Evolutionary conservation across 495 filamentous ascomycete species (phyloP), one percentile per base, ranked within the genome.

Genomic region (Cetradonia linearis): DNA sequence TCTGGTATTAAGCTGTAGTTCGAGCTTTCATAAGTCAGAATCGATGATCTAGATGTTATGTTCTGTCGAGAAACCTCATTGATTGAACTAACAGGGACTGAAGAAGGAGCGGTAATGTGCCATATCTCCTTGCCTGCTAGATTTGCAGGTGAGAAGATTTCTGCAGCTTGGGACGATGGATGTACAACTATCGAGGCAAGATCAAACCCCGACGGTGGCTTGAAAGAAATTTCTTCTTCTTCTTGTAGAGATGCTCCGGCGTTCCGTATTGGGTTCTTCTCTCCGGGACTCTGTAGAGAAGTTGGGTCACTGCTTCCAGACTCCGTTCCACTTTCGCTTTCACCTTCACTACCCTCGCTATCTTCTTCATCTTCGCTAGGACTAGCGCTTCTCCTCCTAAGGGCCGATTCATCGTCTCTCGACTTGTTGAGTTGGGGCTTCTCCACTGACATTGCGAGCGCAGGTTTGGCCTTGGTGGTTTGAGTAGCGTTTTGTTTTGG

Each of bases 21-120:
- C 23, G 60, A 60, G 23, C 72, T 72, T 14, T 78, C 70, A 49
- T 76, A 64, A 10, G 54, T 67, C 1, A 75, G 49, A 18, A 76
- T 54, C 16, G 69, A 55, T 18, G 70, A 68, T 27, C 71, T 70
- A 10, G 69, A 61, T 31, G 64, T 20, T 23, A 72, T 64, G 27
- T 67, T 64, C 27, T 71, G 66, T 28, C 74, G 48, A 1, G 75
- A 71, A 7, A 79, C 50, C 31, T 75, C 63, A 52, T 70, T 70
- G 37, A 82, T 64, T 5, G 71, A 62, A 30, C 63, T 57, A 6
- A 82, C 62, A 5, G 79, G 70, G 10, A 81, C 61, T 13, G 69
- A 71, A 7, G 71, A 70, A 33, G 79, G 79, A 36, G 75, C 76
- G n/a, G 72, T 77, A 37, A 82, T 75, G 62, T 82, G 76, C 79